Evolutionary conservation across 2,329 filamentous ascomycete species (phyloP), one percentile per base, ranked within the genome.

Genomic region (Nothopassalora personata): DNA sequence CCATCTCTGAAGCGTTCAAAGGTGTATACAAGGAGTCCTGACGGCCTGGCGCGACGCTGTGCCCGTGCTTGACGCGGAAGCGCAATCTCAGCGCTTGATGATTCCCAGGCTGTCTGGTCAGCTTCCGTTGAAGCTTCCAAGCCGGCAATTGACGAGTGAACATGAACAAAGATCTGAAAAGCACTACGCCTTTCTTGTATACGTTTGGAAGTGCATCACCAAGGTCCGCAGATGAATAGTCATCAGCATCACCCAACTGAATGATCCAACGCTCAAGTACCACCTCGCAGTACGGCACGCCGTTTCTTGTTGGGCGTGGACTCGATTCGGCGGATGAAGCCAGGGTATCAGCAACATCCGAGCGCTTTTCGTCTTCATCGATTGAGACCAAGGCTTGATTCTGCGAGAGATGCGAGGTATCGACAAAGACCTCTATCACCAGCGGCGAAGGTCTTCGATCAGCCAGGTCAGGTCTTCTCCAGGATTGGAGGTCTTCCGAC

Each of bases 121-220:
- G 81, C 53, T 84, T 86, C 68, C 89, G 87, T 69, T 88, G 86
- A 69, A 96, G 88, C 75, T 88, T 95, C 86, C 89, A 96, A 27
- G 89, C 86, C 2, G 94, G 94, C 62, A 96, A 78, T 62, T 97
- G 83, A 67, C 90, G 88, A 45, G 90, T 85, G 56, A 89, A 89
- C 53, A 90, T 85, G 73, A 90, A 96, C 49, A 99, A 81, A 1
- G 91, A 91, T 60, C 94, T 85, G 75, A 97, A 97, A 67, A 97
- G 86, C 66, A 97, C 89, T 64, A 99, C 96, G 68, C 90, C 91
- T 76, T 96, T 94, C 77, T 99, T 99, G 81, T 99, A 99, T 59
- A 96, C 86, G 54, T 90, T 93, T 13, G 94, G 91, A 54, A 97
- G 78, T 33, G 83, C 79, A 50, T 83, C 79, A 55, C 75, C 80